Percentiles rank a stretch among this genome's conserved stretches.
These are phyloP conservation scores for Phytophthora meadii DNA, from an alignment of 352 stramenopile species.

Conservation along the genomic window DNA sequence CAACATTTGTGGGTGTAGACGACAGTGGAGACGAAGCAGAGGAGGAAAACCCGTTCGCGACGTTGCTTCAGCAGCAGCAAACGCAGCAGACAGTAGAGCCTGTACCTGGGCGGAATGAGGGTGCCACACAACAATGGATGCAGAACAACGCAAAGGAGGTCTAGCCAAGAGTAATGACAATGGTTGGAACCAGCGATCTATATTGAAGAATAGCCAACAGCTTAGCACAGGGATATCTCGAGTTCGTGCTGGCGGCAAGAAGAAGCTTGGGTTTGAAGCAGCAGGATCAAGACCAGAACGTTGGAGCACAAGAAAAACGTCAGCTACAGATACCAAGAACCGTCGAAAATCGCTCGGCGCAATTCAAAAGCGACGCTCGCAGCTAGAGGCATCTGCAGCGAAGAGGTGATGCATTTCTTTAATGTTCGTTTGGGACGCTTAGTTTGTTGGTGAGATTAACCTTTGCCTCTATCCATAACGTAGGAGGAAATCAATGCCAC, in stretches of 20 bases:
- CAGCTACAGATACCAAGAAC: slow-evolving; percentile 41
- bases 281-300: slow-evolving; percentile 55
- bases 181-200: slow-evolving; percentile 1
- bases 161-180: neutral
- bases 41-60: slow-evolving; percentile 71
- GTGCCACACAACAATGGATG: neutral
- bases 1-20: slow-evolving; percentile 22
- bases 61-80: slow-evolving; percentile 48
- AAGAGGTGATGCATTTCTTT: slow-evolving; percentile 21
- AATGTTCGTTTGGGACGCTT: neutral
- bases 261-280: slow-evolving; percentile 52
- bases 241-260: slow-evolving; percentile 1
- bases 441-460: neutral
- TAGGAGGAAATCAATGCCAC: slow-evolving; percentile 39
- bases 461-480: neutral
- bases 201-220: slow-evolving; percentile 25
- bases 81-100: slow-evolving; percentile 3
- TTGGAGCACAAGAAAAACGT: slow-evolving; percentile 44
- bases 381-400: slow-evolving; percentile 28
- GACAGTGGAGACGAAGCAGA: slow-evolving; percentile 41
- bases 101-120: neutral
- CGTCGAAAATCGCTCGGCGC: slow-evolving; percentile 46
- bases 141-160: neutral
- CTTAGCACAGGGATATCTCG: neutral
- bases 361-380: slow-evolving; percentile 35